A percentile compares a stretch with the other conserved stretches of the same genome.
Evolutionary conservation across 2,329 filamentous ascomycete species (phyloP).

Genomic region (Lecanoromycetidae sp.): DNA sequence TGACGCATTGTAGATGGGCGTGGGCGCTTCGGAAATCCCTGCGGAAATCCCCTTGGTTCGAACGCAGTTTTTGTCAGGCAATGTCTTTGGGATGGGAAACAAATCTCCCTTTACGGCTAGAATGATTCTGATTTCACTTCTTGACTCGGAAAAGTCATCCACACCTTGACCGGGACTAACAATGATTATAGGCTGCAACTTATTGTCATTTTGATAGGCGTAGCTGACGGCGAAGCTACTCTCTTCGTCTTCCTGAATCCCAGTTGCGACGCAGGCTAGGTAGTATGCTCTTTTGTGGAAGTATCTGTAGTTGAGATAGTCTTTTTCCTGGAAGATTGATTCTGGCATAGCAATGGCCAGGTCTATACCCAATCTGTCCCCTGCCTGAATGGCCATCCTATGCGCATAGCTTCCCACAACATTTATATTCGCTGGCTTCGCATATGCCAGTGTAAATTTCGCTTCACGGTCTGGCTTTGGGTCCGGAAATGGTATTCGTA

Average conservation of each 20-base stretch:
- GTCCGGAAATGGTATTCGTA: constrained; percentile 74
- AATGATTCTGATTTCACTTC: constrained; percentile 60
- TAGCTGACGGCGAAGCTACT: constrained; percentile 49
- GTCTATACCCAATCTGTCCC: constrained; percentile 51
- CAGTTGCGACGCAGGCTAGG: constrained; percentile 65
- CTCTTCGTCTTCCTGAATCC: constrained; percentile 47
- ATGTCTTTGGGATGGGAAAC: constrained; percentile 61
- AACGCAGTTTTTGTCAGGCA: constrained; percentile 57
- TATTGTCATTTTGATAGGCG: constrained; percentile 58
- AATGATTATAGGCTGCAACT: constrained; percentile 57
- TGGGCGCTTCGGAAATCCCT: constrained; percentile 35
- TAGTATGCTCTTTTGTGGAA: constrained; percentile 94
- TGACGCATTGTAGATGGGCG: constrained; percentile 81
- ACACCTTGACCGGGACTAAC: constrained; percentile 27
- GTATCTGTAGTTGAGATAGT: constrained; percentile 84
- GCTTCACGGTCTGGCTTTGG: constrained; percentile 63
- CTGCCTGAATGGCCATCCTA: constrained; percentile 57
- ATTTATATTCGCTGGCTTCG: constrained; percentile 65
- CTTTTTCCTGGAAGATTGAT: constrained; percentile 78
- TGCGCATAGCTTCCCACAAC: constrained; percentile 79
- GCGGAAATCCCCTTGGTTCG: constrained; percentile 33
- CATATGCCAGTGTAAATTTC: constrained; percentile 71
- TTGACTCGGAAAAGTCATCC: constrained; percentile 30
- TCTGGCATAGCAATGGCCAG: constrained; percentile 77
- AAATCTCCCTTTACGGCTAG: constrained; percentile 57